phyloP scores from a whole-genome alignment of 169 alveolate species.

The Eimeria brunetti region DNA sequence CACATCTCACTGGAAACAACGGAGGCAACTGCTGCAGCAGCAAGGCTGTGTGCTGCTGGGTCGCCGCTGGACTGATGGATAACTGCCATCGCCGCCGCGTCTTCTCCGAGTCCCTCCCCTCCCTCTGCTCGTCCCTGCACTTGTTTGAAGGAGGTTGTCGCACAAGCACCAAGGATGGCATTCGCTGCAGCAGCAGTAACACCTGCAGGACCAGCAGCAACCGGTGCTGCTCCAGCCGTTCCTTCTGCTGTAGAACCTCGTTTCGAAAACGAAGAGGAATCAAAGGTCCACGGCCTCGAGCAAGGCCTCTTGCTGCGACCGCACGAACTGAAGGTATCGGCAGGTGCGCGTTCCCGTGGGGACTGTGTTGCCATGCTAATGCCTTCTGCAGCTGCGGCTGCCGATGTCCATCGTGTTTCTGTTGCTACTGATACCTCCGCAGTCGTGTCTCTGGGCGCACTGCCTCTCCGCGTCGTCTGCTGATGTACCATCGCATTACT shows the following conservation, averaged over 20 bases:
- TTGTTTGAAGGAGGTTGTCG: background rate
- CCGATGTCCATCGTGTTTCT: background rate
- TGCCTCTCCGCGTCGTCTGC: background rate
- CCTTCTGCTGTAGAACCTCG: background rate
- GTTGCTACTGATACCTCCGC: background rate
- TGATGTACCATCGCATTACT: background rate
- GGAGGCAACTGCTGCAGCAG: background rate
- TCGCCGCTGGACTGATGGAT: background rate
- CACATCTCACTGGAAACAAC: slow-evolving; percentile 22
- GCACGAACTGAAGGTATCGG: background rate
- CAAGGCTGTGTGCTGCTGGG: background rate
- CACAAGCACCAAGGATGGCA: background rate
- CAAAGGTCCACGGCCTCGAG: slow-evolving; percentile 48
- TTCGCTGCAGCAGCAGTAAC: background rate
- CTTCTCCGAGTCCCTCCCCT: background rate
- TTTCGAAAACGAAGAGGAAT: slow-evolving; percentile 10
- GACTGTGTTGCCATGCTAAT: background rate
- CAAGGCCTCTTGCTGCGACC: slow-evolving; percentile 63
- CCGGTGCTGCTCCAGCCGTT: background rate
- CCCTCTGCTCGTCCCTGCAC: background rate
- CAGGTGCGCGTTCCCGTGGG: background rate
- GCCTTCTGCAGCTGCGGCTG: background rate
- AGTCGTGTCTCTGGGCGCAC: background rate
- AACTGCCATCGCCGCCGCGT: background rate
- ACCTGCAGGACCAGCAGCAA: background rate